These are phyloP conservation scores for Talaromyces sp. DNA, from an alignment of 2,329 filamentous ascomycete species.

Conservation along the genomic window DNA sequence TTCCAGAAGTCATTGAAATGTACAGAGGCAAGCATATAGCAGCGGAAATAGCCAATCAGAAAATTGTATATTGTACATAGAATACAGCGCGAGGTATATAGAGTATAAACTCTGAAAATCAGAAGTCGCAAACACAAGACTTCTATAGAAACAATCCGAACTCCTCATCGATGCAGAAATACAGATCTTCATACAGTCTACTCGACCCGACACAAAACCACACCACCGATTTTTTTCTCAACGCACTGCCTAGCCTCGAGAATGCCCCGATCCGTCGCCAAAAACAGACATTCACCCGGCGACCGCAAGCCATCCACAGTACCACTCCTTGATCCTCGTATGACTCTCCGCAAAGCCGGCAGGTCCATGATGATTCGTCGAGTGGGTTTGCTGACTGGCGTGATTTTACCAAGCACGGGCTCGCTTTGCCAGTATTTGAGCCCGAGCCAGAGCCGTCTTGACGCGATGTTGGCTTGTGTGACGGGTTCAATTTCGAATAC, in stretches of 20 bases:
- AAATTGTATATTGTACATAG: constrained; percentile 1
- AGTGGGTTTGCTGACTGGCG: constrained; percentile 68
- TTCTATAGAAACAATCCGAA: constrained; percentile 4
- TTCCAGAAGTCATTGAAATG: not conserved
- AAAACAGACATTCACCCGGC: constrained; percentile 76
- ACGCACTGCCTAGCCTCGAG: constrained; percentile 80
- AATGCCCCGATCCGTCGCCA: constrained; percentile 72
- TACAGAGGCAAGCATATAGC: not conserved
- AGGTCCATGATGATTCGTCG: constrained; percentile 65
- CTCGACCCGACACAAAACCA: constrained; percentile 67
- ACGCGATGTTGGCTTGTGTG: constrained; percentile 67
- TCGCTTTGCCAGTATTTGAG: constrained; percentile 84
- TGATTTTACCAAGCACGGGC: constrained; percentile 68
- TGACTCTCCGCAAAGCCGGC: constrained; percentile 59
- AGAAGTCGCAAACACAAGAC: constrained; percentile 4
- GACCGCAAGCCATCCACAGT: constrained; percentile 68
- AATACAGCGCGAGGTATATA: constrained; percentile 7
- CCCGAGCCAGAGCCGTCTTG: constrained; percentile 77
- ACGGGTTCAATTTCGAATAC: constrained; percentile 48
- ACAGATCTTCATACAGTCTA: constrained; percentile 1
- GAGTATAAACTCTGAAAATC: constrained; percentile 1
- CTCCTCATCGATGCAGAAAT: constrained; percentile 9
- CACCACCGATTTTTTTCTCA: constrained; percentile 73
- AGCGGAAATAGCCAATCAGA: not conserved
- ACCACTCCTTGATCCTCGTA: constrained; percentile 62